Evolutionary conservation across 257 asterid genomes (phyloP).

Genomic region (Solanum habrochaites): DNA sequence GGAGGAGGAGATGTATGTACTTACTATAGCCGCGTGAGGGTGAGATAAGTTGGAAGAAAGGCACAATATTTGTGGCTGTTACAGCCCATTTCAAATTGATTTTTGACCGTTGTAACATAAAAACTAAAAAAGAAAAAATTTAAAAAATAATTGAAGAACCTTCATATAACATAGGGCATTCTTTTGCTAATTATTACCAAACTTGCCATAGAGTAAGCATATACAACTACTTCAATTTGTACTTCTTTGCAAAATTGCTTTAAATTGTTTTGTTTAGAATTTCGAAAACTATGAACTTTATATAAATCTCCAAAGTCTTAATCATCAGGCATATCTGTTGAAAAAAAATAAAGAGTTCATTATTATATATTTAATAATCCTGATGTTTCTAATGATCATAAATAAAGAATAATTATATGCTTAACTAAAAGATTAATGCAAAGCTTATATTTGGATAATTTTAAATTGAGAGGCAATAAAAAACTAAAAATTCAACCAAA

Average conservation of each 20-base stretch:
- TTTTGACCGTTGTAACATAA: slow-evolving; percentile 26
- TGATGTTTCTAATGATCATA: neutral
- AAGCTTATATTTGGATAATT: neutral
- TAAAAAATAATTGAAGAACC: neutral
- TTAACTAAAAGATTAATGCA: neutral
- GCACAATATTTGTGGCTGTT: slow-evolving; percentile 37
- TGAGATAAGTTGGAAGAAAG: neutral
- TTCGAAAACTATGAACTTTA: neutral
- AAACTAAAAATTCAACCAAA: neutral
- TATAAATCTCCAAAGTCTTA: neutral
- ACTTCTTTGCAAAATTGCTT: neutral
- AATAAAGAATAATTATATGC: neutral
- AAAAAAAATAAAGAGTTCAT: neutral
- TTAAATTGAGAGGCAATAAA: neutral
- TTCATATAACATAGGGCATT: neutral
- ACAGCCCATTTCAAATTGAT: slow-evolving; percentile 32
- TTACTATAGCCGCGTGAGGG: neutral
- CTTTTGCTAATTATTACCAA: slow-evolving; percentile 4
- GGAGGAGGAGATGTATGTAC: neutral
- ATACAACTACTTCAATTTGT: neutral
- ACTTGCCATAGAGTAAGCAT: neutral
- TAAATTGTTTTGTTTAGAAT: neutral
- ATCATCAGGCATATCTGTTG: neutral
- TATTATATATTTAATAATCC: too few species aligned
- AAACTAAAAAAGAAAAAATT: neutral